Conservation (phyloP, 2,329 filamentous ascomycete genomes). For the Akanthomyces uredinophilus region DNA sequence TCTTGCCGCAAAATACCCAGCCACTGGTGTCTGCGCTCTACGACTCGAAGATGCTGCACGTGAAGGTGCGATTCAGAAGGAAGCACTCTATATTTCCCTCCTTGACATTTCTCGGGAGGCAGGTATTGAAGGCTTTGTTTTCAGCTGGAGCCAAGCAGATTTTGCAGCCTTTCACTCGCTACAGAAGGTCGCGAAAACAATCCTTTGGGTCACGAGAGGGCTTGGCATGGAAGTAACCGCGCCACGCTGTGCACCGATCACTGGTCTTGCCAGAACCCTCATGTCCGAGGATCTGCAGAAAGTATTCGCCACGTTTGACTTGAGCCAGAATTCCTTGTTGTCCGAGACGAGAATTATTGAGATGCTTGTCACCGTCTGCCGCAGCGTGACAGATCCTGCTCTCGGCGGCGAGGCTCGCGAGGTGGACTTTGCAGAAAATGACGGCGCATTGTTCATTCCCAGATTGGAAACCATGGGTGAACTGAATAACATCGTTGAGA, state of each 20-base stretch:
- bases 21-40: neutral
- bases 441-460: conserved; percentile 37
- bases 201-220: conserved; percentile 45
- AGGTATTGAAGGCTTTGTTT: conserved; percentile 25
- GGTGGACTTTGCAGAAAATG: conserved; percentile 39
- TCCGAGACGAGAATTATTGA: conserved; percentile 13
- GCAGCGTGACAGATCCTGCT: conserved; percentile 20
- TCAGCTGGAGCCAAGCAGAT: conserved; percentile 32
- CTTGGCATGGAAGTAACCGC: conserved; percentile 32
- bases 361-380: conserved; percentile 24
- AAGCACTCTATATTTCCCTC: conserved; percentile 35
- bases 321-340: conserved; percentile 24
- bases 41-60: neutral
- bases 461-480: conserved; percentile 35
- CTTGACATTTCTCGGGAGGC: conserved; percentile 34
- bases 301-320: conserved; percentile 39
- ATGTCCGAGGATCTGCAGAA: conserved; percentile 45
- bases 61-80: neutral
- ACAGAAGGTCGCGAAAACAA: conserved; percentile 29
- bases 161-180: conserved; percentile 40
- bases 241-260: conserved; percentile 35
- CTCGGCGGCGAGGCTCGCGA: conserved; percentile 25
- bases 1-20: neutral
- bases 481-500: conserved; percentile 43
- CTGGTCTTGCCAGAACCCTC: conserved; percentile 43